Evolutionary conservation across 129 eudicot genomes (phyloP), one percentile per base, ranked within the genome.

Genomic region (Saussurea involucrata): DNA sequence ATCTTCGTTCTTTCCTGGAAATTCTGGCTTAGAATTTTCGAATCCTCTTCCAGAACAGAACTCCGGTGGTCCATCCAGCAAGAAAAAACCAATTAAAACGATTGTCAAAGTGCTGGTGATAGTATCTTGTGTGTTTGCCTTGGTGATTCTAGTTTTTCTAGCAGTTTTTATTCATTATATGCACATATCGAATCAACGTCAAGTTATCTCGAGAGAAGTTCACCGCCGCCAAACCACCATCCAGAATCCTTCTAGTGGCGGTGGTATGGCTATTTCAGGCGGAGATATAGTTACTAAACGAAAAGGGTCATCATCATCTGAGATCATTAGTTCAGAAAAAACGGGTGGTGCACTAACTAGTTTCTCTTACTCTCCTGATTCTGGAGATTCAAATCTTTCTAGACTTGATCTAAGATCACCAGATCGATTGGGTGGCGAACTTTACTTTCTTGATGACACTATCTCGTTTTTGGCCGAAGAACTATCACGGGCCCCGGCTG

Each of bases 331-430:
- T 32, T 84, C 97, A 0, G 93, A 88, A 75, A 96, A 95, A 73
- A 85, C 86, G 0, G 83, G 67, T 15, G 73, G 67, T 40, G 92
- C 84, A 0, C 67, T 85, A 44, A 84, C 98, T 13, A 92, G 97
- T 29, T 82, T 87, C 66, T 92, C 99, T 29, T 95, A 96, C 96
- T 95, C 97, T n/a, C 96, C 99, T 1, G 97, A 88, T 66, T 95
- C 97, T 8, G 92, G 97, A 15, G 99, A 91, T 31, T 95, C 99
- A 44, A 87, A 68, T 55, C 86, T 95, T 18, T 73, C 99, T 4
- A 83, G 92, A 82, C 82, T 92, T 36, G 99, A 95, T 83, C 96
- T 89, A 21, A 76, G 85, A 75, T 95, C 97, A 46, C 97, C 99
- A 0, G 99, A 95, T 72, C 80, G 96, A 6, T 72, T 95, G 78